Percentiles rank a stretch among this genome's conserved stretches.
Evolutionary conservation across 768 basidiomycete genomes (phyloP).

Genomic region (Pleurotus sapidus): DNA sequence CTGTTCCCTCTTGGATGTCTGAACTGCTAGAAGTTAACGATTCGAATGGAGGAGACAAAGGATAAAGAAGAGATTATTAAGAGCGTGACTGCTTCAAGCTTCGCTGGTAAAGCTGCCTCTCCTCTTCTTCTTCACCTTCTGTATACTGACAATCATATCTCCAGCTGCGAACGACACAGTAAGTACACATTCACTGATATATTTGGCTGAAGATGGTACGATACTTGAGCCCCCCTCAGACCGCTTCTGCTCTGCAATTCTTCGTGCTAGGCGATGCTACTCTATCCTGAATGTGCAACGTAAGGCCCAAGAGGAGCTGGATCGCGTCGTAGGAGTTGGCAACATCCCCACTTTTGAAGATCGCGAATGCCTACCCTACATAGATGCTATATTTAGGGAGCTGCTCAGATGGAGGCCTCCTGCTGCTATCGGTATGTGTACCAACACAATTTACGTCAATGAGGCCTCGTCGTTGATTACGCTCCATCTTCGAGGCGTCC

Average conservation of each 20-base stretch:
- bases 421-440: conserved; percentile 13
- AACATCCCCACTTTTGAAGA: conserved; percentile 14
- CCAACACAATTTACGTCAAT: background rate
- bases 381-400: background rate
- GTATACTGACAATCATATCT: background rate
- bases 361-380: conserved; percentile 12
- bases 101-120: background rate
- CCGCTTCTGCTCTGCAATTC: background rate
- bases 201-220: too few species aligned
- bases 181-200: background rate
- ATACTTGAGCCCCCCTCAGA: background rate
- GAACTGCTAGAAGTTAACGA: background rate
- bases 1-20: conserved; percentile 3
- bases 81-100: conserved; percentile 4
- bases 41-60: background rate
- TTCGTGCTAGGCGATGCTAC: conserved; percentile 14
- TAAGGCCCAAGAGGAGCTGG: conserved; percentile 12
- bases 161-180: conserved; percentile 4
- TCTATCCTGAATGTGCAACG: conserved; percentile 21
- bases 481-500: conserved; percentile 17
- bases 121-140: background rate
- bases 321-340: conserved; percentile 12
- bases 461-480: background rate
- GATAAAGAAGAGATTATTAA: conserved; percentile 9
- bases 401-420: conserved; percentile 4